Percentiles rank a stretch among this genome's conserved stretches.
These are phyloP conservation scores for Austroboletus olivaceoglutinosus DNA, from an alignment of 1,284 basidiomycete genomes.

Conservation along the genomic window DNA sequence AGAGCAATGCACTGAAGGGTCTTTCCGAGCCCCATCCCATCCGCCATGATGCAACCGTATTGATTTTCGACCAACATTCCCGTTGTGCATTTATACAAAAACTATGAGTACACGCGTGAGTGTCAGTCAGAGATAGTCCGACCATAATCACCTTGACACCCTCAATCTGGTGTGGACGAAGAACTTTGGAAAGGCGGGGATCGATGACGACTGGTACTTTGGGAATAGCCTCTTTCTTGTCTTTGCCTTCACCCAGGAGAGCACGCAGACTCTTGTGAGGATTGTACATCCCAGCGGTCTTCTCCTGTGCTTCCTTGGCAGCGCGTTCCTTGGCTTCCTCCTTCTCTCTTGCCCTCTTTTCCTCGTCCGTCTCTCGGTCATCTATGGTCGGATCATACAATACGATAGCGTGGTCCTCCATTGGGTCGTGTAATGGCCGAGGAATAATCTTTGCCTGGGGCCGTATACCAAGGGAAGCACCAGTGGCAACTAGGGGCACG, in stretches of 20 bases:
- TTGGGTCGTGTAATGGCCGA: constrained; percentile 91
- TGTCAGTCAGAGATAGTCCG: not conserved
- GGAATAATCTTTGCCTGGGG: constrained; percentile 84
- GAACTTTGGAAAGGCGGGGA: constrained; percentile 80
- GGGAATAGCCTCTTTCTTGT: constrained; percentile 61
- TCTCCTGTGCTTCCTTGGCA: constrained; percentile 63
- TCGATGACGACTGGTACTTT: constrained; percentile 98
- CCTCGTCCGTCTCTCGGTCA: constrained; percentile 84
- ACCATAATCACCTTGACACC: constrained; percentile 80
- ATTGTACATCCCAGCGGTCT: constrained; percentile 70
- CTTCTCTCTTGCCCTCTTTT: constrained; percentile 66
- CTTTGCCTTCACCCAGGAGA: constrained; percentile 76
- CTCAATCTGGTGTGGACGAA: constrained; percentile 97
- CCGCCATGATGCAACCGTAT: constrained; percentile 98
- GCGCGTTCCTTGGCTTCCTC: constrained; percentile 66
- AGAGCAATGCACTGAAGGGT: constrained; percentile 97
- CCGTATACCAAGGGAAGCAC: constrained; percentile 83
- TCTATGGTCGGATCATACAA: constrained; percentile 97
- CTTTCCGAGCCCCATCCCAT: constrained; percentile 98
- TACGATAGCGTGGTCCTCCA: constrained; percentile 97
- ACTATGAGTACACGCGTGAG: constrained; percentile 47
- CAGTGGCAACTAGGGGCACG: constrained; percentile 63
- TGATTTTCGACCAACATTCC: constrained; percentile 92
- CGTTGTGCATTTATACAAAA: constrained; percentile 93
- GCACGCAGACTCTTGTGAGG: constrained; percentile 91